A percentile compares a stretch with the other conserved stretches of the same genome.
Conservation (phyloP, 2,329 filamentous ascomycete species). For the Alternaria sp. region DNA sequence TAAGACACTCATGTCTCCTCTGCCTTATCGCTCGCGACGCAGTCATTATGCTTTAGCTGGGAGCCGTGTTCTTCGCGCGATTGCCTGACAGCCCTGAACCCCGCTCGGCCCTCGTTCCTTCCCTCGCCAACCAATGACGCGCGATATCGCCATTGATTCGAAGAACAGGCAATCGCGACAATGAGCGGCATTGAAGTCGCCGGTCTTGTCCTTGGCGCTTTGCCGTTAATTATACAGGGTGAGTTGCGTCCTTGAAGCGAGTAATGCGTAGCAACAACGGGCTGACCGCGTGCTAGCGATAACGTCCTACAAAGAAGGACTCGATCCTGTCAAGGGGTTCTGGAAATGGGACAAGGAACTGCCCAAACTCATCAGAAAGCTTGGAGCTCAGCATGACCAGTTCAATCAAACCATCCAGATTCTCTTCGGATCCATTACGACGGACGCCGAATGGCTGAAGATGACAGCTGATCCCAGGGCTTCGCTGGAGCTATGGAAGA, state of each 20-base stretch:
- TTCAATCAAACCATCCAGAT: constrained; percentile 45
- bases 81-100: constrained; percentile 8
- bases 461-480: constrained; percentile 42
- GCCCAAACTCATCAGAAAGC: constrained; percentile 44
- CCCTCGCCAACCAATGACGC: constrained; percentile 9
- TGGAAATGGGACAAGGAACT: constrained; percentile 45
- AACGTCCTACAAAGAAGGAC: constrained; percentile 49
- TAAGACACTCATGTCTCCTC: neutral
- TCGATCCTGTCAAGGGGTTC: constrained; percentile 49
- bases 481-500: constrained; percentile 41
- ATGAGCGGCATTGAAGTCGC: constrained; percentile 45
- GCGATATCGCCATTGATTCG: neutral
- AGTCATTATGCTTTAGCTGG: neutral
- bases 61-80: neutral
- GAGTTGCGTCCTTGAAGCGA: constrained; percentile 4
- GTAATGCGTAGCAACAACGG: neutral
- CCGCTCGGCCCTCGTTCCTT: constrained; percentile 11
- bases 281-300: constrained; percentile 24
- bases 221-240: constrained; percentile 49
- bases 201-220: constrained; percentile 44
- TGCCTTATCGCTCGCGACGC: neutral
- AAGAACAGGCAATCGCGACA: neutral
- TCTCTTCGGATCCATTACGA: constrained; percentile 45
- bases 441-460: constrained; percentile 43
- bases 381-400: constrained; percentile 47